Evolutionary conservation across 2,329 filamentous ascomycete species (phyloP).

Genomic region (Xylariaceae sp.): DNA sequence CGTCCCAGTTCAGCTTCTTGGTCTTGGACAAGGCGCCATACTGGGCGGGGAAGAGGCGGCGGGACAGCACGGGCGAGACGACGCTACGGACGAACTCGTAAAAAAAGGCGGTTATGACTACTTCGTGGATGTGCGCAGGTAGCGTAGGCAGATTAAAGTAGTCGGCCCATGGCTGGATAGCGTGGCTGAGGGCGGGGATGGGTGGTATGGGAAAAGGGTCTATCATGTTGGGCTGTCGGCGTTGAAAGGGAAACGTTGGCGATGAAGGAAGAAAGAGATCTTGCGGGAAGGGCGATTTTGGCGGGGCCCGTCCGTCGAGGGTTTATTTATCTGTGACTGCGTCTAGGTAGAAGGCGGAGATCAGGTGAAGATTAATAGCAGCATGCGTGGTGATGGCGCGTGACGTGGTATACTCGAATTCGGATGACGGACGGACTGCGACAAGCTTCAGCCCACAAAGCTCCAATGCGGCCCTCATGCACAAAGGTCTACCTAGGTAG

Average conservation of each 20-base stretch:
- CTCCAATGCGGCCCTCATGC: too few species aligned
- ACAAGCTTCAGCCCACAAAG: background rate
- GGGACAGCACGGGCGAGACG: constrained; percentile 72
- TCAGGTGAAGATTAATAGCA: background rate
- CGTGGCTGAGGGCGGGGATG: constrained; percentile 61
- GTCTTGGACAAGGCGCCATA: constrained; percentile 68
- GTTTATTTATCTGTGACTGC: background rate
- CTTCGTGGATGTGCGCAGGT: constrained; percentile 79
- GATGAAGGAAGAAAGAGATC: background rate
- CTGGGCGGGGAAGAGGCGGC: constrained; percentile 63
- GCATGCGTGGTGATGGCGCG: constrained; percentile 20
- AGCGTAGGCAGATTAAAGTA: constrained; percentile 68
- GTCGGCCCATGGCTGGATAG: constrained; percentile 70
- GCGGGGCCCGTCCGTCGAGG: background rate
- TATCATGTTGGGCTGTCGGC: constrained; percentile 59
- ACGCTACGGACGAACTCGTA: constrained; percentile 73
- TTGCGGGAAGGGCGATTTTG: background rate
- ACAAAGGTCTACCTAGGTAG: too few species aligned
- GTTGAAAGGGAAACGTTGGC: background rate
- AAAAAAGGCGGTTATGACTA: constrained; percentile 68
- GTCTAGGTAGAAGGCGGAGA: background rate
- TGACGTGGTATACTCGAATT: constrained; percentile 8
- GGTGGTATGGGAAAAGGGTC: constrained; percentile 74
- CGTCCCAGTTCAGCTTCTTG: constrained; percentile 81
- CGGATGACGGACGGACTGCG: background rate